Evolutionary conservation across 2,329 filamentous ascomycete species (phyloP), one percentile per base, ranked within the genome.

Genomic region (Botryotinia calthae): DNA sequence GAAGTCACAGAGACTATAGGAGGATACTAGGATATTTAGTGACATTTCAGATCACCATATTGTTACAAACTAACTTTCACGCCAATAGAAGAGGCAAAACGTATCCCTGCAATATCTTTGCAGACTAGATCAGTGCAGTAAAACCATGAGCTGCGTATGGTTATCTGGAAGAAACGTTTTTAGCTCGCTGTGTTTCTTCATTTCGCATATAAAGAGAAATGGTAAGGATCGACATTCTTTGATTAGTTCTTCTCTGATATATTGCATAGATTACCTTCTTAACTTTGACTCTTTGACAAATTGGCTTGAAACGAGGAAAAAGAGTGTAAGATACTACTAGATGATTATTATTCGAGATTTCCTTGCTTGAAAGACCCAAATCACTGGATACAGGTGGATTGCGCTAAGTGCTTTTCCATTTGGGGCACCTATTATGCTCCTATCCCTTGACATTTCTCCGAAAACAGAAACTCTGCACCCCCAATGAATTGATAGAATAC

Each of bases 321-420:
- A 3, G 7, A 28, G 14, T 4, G 16, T 28, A 8, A 4, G n/a
- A 56, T 28, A 28, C 51, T 56, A 5, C 3, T 28, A 18, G 51
- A 28, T 0, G 2, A 31, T n/a, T 7, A 8, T 1, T n/a, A 16
- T 14, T n/a, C 25, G 5, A 56, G 6, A 31, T 18, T 1, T 0
- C n/a, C 14, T 18, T 28, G 6, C 14, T 28, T 18, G 8, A 28
- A 1, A 7, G 8, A 9, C 3, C 16, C n/a, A 12, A 16, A 6
- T 56, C 8, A 56, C 9, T 4, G 3, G 6, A 56, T 9, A 18
- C 51, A 6, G 28, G 14, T 1, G 14, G 1, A 56, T 56, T 56
- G 14, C 28, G n/a, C n/a, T 9, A 14, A 1, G n/a, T 18, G 51
- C 0, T 56, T 56, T 6, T 28, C 16, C n/a, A 28, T 8, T 28